Evolutionary conservation across 257 asterid species (phyloP), one percentile per base, ranked within the genome.

Genomic region (Penstemon eatonii): DNA sequence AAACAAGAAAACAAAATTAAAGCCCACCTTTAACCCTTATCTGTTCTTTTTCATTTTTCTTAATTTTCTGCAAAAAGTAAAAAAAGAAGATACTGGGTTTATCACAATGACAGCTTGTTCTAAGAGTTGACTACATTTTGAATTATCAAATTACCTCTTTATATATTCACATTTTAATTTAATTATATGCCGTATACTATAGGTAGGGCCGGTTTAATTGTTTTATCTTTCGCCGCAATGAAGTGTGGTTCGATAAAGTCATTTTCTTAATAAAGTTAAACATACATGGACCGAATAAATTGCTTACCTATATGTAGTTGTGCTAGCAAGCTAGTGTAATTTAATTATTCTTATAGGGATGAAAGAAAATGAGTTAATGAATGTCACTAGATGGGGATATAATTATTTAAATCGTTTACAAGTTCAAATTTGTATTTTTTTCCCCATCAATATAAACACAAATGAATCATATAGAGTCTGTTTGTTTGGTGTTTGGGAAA

Each of bases 1-100:
- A 69, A 45, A 43, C 43, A 65, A 65, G 53, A 65, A 50, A 71
- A 64, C 39, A 58, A 65, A 65, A 65, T 40, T 57, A 72, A 72
- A 65, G 66, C 66, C 55, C 9, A 44, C 44, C 51, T 60, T 59
- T 57, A 8, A 12, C 43, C 41, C 40, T 12, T 45, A 4, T n/a
- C 45, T 13, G 4, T 12, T 41, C 18, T 36, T 41, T 13, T 11
- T 49, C 15, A 11, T 7, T 58, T 36, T 40, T 52, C 25, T 25
- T 5, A 15, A n/a, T 40, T 15, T 15, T 60, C 37, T 19, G 54
- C 54, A 6, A 61, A 71, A 63, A 56, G 19, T 45, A 39, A 42
- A 41, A 42, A 41, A 4, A 13, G n/a, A 4, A 3, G 1, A 61
- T 10, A n/a, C 25, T 18, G 56, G 43, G 37, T 52, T 62, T 54